Base-by-base conservation (phyloP, 2,329 filamentous ascomycete genomes). In the Rachicladosporium sp. region DNA sequence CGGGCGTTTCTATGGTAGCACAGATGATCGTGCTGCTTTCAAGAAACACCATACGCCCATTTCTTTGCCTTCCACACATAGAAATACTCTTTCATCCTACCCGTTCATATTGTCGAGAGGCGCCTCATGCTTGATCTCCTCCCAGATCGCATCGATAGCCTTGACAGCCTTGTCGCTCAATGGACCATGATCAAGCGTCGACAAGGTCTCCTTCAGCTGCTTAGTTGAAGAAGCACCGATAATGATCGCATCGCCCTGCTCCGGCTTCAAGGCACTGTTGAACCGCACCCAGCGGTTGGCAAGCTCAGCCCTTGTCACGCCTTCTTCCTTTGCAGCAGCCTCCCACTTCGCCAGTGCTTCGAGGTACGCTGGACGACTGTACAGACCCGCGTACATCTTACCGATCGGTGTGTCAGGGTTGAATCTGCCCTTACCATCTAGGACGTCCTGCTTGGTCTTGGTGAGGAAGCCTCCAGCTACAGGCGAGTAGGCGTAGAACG, bases 271-370 rank as follows among this genome's bases (percentile, higher is more conserved):
- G 10, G 52, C 48, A n/a, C 52, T 58, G 46, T 65, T 56, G 42
- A 58, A 61, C 29, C 50, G 55, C 6, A 67, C 59, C 65, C 65
- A 68, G 6, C 65, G 48, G 40, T 67, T 67, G 4, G 65, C 64
- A 36, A 68, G 43, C 45, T 65, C 63, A 11, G 36, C 34, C 4
- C 38, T 35, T 4, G 19, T 41, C n/a, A 41, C 29, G 11, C 34
- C 38, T 12, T 41, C 34, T 21, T 41, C 33, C 11, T 33, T 29
- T 4, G 38, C 38, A 5, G 30, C 38, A 4, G 29, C 38, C 6
- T 21, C 11, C 19, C 36, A 36, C 4, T 32, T 36, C 6, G 32
- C 29, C 21, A 35, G 37, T 15, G 38, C 38, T 10, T 36, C 38
- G 21, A 41, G 29, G 21, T 35, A n/a, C 29, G 32, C 34, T 33